Conservation (phyloP, 768 basidiomycete genomes). For the Suillus ampliporus region DNA sequence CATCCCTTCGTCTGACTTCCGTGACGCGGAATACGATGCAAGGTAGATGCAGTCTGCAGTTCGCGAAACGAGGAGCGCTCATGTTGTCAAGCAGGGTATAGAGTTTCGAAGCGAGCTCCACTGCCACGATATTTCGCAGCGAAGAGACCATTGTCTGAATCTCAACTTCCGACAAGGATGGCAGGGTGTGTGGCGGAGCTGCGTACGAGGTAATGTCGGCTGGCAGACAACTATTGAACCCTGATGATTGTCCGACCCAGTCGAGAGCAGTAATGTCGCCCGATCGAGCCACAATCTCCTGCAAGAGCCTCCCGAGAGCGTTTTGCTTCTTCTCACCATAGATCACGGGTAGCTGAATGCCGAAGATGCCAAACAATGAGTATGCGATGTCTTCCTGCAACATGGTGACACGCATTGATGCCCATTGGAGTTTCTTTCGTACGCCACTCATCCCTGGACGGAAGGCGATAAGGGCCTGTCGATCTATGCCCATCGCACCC, state of each 20-base stretch:
- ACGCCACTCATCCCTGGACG: not conserved
- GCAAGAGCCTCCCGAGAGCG: conserved; percentile 5
- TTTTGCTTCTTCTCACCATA: not conserved
- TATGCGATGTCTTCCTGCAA: not conserved
- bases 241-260: conserved; percentile 1
- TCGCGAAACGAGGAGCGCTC: not conserved
- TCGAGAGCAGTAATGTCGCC: conserved; percentile 1
- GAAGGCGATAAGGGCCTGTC: not conserved
- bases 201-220: not conserved
- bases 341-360: not conserved
- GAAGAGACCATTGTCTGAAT: not conserved
- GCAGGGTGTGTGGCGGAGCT: not conserved
- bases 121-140: not conserved
- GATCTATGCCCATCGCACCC: not conserved
- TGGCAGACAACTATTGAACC: conserved; percentile 2
- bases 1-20: not conserved
- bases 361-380: conserved; percentile 2
- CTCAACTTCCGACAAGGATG: not conserved
- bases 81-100: not conserved
- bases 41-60: not conserved
- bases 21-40: conserved; percentile 1
- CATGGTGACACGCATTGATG: not conserved
- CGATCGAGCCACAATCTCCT: not conserved
- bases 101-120: not conserved
- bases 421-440: conserved; percentile 1